Evolutionary conservation across 176 grass and related monocot species (phyloP).

Genomic region (barley (Hordeum vulgare)): DNA sequence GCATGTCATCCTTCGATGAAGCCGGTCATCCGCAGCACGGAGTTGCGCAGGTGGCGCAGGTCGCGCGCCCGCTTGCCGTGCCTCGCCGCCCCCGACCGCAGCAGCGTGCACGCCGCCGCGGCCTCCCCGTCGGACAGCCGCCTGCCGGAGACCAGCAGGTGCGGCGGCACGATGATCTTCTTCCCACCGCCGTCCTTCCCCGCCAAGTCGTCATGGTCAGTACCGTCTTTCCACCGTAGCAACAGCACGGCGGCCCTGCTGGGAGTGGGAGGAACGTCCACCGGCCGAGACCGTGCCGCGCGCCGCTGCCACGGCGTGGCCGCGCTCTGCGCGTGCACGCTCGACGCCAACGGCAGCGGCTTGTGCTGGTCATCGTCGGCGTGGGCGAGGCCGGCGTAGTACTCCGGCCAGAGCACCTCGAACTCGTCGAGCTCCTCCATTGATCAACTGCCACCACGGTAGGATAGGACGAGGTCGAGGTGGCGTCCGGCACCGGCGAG

Average conservation of each 20-base stretch:
- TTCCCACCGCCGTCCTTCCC: neutral
- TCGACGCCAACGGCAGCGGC: neutral
- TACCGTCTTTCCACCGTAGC: neutral
- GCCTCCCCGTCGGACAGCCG: neutral
- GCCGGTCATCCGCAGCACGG: constrained; percentile 65
- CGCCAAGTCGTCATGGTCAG: neutral
- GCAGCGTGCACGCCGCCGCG: constrained; percentile 25
- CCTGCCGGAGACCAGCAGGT: constrained; percentile 43
- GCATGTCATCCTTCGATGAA: constrained; percentile 57
- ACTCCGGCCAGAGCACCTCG: constrained; percentile 65
- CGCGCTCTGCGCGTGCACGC: neutral
- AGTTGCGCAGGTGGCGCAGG: constrained; percentile 40
- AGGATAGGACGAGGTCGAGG: neutral
- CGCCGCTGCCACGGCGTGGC: neutral
- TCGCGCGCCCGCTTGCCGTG: constrained; percentile 52
- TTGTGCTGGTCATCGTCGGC: neutral
- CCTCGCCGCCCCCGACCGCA: constrained; percentile 27
- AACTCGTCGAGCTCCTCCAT: constrained; percentile 65
- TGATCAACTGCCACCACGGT: neutral
- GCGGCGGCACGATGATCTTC: constrained; percentile 36
- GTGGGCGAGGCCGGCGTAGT: neutral
- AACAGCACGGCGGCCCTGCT: neutral
- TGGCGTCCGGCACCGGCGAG: neutral
- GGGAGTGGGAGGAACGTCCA: constrained; percentile 17
- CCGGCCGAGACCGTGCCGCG: neutral